Conservation (phyloP, 768 basidiomycete genomes). For the Hygrocybe punicea region DNA sequence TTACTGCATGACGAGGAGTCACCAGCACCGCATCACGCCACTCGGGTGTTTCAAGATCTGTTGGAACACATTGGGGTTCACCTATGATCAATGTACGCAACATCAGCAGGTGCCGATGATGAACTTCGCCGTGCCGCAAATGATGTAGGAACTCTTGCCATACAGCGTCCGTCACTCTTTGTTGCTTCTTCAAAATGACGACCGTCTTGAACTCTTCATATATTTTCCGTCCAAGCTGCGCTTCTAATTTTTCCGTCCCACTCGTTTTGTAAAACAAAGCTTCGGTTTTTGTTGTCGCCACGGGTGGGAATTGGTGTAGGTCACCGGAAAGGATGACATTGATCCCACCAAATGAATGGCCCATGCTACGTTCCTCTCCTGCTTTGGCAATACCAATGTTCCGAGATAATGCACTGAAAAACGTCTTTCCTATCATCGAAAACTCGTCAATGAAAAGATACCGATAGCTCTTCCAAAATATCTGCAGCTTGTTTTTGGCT, state of each 20-base stretch:
- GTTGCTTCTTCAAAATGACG: slow-evolving; percentile 37
- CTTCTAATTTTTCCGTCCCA: no score
- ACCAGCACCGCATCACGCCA: slow-evolving; percentile 38
- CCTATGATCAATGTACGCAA: slow-evolving; percentile 24
- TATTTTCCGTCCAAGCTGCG: slow-evolving; percentile 21
- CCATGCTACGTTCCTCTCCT: no score
- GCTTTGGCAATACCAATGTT: no score
- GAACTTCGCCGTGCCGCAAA: slow-evolving; percentile 22
- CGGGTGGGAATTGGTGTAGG: slow-evolving; percentile 47
- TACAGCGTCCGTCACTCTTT: slow-evolving; percentile 25
- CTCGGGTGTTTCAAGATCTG: slow-evolving; percentile 23
- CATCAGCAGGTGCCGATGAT: slow-evolving; percentile 24
- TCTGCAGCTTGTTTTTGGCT: no score
- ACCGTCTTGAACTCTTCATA: slow-evolving; percentile 34
- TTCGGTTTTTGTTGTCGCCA: slow-evolving; percentile 21
- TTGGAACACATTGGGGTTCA: slow-evolving; percentile 9
- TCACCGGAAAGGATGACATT: slow-evolving; percentile 42
- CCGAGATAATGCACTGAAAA: no score
- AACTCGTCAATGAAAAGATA: no score
- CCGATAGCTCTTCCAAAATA: no score
- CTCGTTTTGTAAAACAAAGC: slow-evolving; percentile 19
- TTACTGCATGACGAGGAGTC: slow-evolving; percentile 36
- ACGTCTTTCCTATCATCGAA: no score
- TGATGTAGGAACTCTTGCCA: slow-evolving; percentile 31
- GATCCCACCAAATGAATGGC: slow-evolving; percentile 37